Base-by-base conservation (phyloP, 495 filamentous ascomycete genomes). In the Aspergillus heteromorphus region DNA sequence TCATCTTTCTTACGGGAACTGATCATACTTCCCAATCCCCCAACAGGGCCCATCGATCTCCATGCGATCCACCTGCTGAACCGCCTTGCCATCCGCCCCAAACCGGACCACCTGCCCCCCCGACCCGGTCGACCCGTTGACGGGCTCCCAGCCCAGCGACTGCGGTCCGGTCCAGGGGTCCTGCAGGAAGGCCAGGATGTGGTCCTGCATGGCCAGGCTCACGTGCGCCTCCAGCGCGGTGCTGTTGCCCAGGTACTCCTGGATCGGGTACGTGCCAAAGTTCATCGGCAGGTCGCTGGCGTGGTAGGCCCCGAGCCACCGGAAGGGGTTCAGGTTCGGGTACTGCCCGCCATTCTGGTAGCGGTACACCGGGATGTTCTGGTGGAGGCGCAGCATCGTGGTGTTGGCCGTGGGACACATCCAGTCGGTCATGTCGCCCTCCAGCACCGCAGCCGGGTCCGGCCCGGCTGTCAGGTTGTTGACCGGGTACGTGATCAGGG, bases 261-360 rank as follows among this genome's bases (percentile, higher is more conserved):
- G 42, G 9, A 45, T 23, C 3, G 42, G 42, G 13, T 45, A 45
- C 9, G 42, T 45, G 10, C 42, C 42, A 25, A 45, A 45, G 10
- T 45, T 45, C 42, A 45, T 45, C 19, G 42, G 42, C 42, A 45
- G 10, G 23, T 25, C 42, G 14, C 42, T 45, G 42, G 42, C 42
- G 20, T 45, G 42, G 23, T 45, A 45, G 3, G 40, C 40, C n/a
- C 40, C 40, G 9, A 43, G 40, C 40, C 40, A 23, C 16, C 17
- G 40, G 40, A 43, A 43, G 9, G 40, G 40, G 40, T 43, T 43
- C 8, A 23, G 16, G 40, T 43, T 43, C 17, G 40, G 40, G 7
- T 43, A 43, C 40, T 43, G 40, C 9, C 40, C 40, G 20, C 16
- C 40, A 43, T 43, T 43, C 17, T 43, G 40, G 40, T 43, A 43